Conservation (phyloP, 139 green algal genomes). For the Chlamydomonas schloesseri region DNA sequence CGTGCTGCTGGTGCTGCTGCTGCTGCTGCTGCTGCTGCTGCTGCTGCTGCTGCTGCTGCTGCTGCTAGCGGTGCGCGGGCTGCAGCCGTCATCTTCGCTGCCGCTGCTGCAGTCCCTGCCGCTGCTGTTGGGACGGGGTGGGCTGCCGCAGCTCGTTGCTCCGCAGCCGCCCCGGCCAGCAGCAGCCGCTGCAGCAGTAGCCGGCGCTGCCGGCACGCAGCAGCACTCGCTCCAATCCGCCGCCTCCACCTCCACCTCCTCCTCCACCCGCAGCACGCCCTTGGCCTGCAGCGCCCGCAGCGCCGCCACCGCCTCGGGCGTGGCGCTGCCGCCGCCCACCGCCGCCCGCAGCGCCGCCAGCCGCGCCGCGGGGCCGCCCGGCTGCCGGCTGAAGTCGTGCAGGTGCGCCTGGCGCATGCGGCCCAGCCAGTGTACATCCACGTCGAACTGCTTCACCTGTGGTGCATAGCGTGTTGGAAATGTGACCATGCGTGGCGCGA, state of each 20-base stretch:
- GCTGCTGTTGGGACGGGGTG: too few relatives aligned
- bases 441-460: conserved; percentile 12
- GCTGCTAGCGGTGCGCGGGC: too few relatives aligned
- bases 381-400: not conserved
- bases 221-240: conserved; percentile 18
- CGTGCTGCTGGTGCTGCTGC: too few relatives aligned
- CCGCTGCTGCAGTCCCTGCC: too few relatives aligned
- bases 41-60: not conserved
- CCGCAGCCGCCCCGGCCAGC: too few relatives aligned
- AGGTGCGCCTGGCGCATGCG: not conserved
- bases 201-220: not conserved
- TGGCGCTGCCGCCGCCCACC: conserved; percentile 6
- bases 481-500: too few relatives aligned
- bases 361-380: not conserved
- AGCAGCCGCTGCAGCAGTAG: too few relatives aligned
- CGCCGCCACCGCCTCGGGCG: conserved; percentile 6
- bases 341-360: not conserved
- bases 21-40: not conserved
- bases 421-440: not conserved
- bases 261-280: not conserved
- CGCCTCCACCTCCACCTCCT: not conserved
- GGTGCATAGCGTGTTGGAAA: too few relatives aligned
- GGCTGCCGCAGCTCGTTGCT: too few relatives aligned
- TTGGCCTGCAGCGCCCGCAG: not conserved
- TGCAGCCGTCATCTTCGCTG: too few relatives aligned